Evolutionary conservation across 1,284 basidiomycete genomes (phyloP).

Genomic region (Ustilago trichophora): DNA sequence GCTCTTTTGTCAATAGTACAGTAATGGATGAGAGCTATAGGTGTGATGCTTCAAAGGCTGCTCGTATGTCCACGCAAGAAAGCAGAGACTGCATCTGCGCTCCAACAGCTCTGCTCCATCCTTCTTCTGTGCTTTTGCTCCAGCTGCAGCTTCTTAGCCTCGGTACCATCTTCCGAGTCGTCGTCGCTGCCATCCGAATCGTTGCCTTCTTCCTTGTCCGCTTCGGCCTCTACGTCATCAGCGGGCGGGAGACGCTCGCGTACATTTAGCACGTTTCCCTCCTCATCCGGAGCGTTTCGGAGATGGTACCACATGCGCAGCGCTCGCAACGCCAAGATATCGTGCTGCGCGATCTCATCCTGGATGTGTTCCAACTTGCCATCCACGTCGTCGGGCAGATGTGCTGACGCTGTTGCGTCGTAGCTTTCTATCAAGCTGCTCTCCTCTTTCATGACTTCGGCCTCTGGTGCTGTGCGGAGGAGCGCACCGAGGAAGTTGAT

Average conservation of each 20-base stretch:
- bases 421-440: conserved; percentile 36
- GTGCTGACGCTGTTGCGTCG: conserved; percentile 11
- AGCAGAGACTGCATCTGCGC: conserved; percentile 26
- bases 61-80: conserved; percentile 29
- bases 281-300: conserved; percentile 49
- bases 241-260: conserved; percentile 36
- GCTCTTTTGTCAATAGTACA: no score
- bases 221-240: conserved; percentile 32
- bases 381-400: conserved; percentile 4
- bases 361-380: conserved; percentile 26
- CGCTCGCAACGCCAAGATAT: conserved; percentile 41
- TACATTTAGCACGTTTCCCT: conserved; percentile 51
- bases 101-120: conserved; percentile 31
- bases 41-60: conserved; percentile 1
- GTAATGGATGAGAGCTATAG: no score
- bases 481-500: conserved; percentile 57
- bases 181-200: conserved; percentile 21
- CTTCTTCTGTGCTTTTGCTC: conserved; percentile 19
- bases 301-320: conserved; percentile 54
- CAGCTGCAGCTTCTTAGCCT: conserved; percentile 5
- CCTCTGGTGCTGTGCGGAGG: conserved; percentile 55
- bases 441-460: conserved; percentile 43
- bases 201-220: conserved; percentile 32
- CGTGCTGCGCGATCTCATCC: conserved; percentile 44
- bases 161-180: conserved; percentile 31